Evolutionary conservation across 345 rosid species (phyloP).

Genomic region (Populus deltoides): DNA sequence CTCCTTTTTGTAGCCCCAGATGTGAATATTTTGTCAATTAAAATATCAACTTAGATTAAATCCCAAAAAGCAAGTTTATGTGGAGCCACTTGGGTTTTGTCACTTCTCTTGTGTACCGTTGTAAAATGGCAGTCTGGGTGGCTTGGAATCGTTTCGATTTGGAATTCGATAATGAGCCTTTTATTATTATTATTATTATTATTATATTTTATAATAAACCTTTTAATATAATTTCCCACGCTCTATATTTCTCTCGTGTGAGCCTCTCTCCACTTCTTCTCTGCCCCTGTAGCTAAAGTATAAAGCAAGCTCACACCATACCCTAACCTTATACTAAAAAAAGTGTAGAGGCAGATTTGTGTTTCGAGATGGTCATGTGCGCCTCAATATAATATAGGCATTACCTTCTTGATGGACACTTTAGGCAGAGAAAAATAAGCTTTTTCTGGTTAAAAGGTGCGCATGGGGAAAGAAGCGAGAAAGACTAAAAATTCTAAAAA

Average conservation of each 20-base stretch:
- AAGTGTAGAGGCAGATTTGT: background rate
- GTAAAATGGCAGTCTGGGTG: background rate
- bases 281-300: background rate
- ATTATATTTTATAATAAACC: too few species aligned
- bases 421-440: background rate
- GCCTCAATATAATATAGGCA: background rate
- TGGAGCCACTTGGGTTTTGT: conserved; percentile 1
- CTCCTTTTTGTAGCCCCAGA: background rate
- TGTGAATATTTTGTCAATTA: background rate
- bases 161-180: background rate
- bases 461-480: background rate
- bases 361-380: conserved; percentile 8
- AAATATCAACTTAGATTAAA: background rate
- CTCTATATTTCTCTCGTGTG: background rate
- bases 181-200: too few species aligned
- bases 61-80: background rate
- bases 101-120: background rate
- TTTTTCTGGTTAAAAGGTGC: background rate
- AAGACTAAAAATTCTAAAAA: background rate
- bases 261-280: background rate
- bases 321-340: background rate
- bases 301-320: background rate
- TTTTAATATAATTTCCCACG: background rate
- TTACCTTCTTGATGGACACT: background rate
- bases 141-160: conserved; percentile 1